Conservation (phyloP, 441 rosid species). For the Arabidopsis lyrata region DNA sequence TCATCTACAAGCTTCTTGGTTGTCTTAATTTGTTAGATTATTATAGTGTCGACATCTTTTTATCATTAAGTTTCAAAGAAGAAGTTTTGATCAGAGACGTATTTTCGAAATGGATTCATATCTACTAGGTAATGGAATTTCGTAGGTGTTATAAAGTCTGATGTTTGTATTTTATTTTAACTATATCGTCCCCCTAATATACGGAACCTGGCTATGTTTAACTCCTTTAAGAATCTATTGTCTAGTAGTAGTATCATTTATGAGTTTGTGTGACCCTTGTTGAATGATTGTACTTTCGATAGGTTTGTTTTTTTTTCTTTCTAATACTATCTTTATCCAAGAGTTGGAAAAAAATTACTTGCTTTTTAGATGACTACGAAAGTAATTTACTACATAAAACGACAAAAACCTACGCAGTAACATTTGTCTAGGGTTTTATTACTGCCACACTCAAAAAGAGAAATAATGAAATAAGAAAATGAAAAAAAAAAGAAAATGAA, state of each 20-base stretch:
- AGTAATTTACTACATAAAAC: conserved; percentile 27
- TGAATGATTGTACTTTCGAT: conserved; percentile 9
- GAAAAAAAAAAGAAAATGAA: conserved; percentile 9
- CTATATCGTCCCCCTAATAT: not conserved
- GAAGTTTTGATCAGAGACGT: no score
- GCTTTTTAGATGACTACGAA: not conserved
- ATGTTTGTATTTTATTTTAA: no score
- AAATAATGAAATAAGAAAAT: not conserved
- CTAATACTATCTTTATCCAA: not conserved
- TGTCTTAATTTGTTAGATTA: not conserved
- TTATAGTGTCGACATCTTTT: not conserved
- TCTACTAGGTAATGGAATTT: not conserved
- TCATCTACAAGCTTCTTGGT: not conserved
- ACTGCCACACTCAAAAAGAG: not conserved
- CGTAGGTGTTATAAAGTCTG: not conserved
- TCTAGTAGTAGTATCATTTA: conserved; percentile 19
- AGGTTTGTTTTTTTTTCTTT: not conserved
- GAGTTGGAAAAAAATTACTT: not conserved
- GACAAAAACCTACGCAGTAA: conserved; percentile 37
- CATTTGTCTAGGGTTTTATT: conserved; percentile 38
- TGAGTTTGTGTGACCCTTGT: conserved; percentile 24
- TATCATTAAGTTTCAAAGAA: not conserved
- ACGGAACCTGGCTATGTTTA: not conserved
- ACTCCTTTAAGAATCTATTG: not conserved
- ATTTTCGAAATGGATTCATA: not conserved